Base-by-base conservation (phyloP, 2,329 filamentous ascomycete species). In the Microdochium bolleyi region DNA sequence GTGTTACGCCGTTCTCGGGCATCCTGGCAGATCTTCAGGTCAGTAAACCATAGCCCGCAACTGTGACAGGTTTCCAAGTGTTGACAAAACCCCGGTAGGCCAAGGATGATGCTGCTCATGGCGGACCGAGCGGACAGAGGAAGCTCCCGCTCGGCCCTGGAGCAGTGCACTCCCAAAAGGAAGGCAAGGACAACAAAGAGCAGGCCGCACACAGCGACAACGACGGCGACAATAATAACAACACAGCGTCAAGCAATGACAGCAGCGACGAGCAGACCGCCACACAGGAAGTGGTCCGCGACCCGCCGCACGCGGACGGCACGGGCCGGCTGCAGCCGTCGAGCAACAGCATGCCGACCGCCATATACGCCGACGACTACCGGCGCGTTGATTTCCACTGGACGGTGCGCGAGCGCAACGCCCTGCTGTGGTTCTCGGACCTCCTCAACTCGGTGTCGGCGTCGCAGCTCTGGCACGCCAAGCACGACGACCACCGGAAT, bases 381-480 rank as follows among this genome's bases (percentile, higher is more conserved):
- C 73, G 78, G 32, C 72, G 78, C 3, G 73, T 81, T 1, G 79
- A 83, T 58, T 82, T 83, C 54, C 78, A 83, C 63, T 83, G 80
- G 79, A 79, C 78, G 56, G 78, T 82, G 1, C 76, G 78, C 22
- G 78, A 82, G 49, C 71, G 73, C 53, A 80, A 81, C 62, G 72
- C 78, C 50, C 70, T 83, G 0, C 68, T 77, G 2, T 82, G 79
- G 79, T 77, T 83, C 51, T 79, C 78, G 0, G 73, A 79, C 56
- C 72, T 82, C 0, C 70, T 82, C 4, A 82, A 82, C 58, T 64
- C 69, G 13, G 73, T 77, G 2, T 70, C 67, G 1, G 58, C 59
- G n/a, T 67, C 65, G 3, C 70, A 74, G 52, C 57, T 62, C 2
- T 68, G 67, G 61, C 67, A 71, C 8, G 67, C 68, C 5, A 64